Conservation (phyloP, 352 stramenopile genomes). For the Globisporangium nagaii region DNA sequence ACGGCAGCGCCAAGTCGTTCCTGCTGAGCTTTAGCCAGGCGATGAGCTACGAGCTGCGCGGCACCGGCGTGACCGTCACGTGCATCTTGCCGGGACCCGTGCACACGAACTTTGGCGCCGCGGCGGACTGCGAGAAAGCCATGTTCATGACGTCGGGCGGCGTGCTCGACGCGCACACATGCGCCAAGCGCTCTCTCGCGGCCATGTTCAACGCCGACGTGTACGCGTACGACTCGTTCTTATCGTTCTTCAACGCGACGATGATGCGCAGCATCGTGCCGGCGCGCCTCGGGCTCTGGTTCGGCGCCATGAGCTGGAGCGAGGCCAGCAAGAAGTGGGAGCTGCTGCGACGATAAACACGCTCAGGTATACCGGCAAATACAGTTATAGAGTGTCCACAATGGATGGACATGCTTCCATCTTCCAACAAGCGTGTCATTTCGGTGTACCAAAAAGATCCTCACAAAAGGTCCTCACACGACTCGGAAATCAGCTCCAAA, state of each 20-base stretch:
- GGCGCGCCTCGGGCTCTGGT: slow-evolving; percentile 1
- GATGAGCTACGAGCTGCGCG: slow-evolving; percentile 67
- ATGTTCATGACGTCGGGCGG: slow-evolving; percentile 8
- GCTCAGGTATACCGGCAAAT: too few species aligned
- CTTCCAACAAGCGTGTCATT: background rate
- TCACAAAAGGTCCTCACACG: too few species aligned
- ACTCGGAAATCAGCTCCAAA: background rate
- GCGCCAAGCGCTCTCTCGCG: slow-evolving; percentile 6
- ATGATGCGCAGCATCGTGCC: slow-evolving; percentile 2
- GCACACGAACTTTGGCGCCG: slow-evolving; percentile 58
- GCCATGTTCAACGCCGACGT: slow-evolving; percentile 14
- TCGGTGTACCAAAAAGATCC: background rate
- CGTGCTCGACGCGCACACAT: slow-evolving; percentile 1
- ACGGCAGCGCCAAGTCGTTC: slow-evolving; percentile 65
- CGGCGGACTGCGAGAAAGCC: slow-evolving; percentile 25
- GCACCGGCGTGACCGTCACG: slow-evolving; percentile 57
- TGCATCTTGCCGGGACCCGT: slow-evolving; percentile 55
- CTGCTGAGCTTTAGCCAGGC: slow-evolving; percentile 62
- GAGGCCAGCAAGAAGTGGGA: background rate
- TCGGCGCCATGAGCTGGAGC: background rate
- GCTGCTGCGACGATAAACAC: background rate
- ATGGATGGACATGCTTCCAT: too few species aligned
- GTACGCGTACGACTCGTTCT: slow-evolving; percentile 46
- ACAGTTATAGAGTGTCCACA: too few species aligned
- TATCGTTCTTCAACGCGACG: slow-evolving; percentile 2